These are phyloP conservation scores for Colletotrichum shisoi DNA, from an alignment of 2,329 filamentous ascomycete species.

Conservation along the genomic window DNA sequence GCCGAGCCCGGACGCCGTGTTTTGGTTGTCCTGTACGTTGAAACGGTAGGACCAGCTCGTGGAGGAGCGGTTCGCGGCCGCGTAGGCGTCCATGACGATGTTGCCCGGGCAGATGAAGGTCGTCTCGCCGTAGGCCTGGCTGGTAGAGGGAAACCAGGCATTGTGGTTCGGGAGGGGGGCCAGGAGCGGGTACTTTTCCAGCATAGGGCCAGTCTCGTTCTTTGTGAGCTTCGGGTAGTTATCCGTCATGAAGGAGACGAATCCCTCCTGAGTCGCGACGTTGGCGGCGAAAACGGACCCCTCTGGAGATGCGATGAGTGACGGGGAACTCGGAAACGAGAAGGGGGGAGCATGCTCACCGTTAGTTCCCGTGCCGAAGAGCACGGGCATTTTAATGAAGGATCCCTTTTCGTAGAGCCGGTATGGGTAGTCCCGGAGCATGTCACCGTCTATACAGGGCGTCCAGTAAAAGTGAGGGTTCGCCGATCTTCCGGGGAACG, in stretches of 20 bases:
- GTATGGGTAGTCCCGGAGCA: slow-evolving; percentile 55
- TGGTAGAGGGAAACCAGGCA: slow-evolving; percentile 55
- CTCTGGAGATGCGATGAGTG: slow-evolving; percentile 47
- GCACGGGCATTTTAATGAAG: slow-evolving; percentile 55
- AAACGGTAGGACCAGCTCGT: slow-evolving; percentile 59
- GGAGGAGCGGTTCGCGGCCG: slow-evolving; percentile 36
- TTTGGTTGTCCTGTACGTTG: slow-evolving; percentile 55
- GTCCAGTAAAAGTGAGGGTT: slow-evolving; percentile 60
- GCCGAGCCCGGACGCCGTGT: slow-evolving; percentile 52
- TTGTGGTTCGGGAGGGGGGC: slow-evolving; percentile 50
- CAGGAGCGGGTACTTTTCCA: slow-evolving; percentile 52
- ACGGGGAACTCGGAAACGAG: background rate
- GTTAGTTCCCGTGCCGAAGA: slow-evolving; percentile 56
- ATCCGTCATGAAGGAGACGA: slow-evolving; percentile 53
- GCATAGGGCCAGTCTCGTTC: slow-evolving; percentile 49
- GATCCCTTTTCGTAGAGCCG: slow-evolving; percentile 50
- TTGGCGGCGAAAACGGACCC: slow-evolving; percentile 57
- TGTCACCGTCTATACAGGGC: slow-evolving; percentile 58
- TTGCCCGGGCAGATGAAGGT: slow-evolving; percentile 57
- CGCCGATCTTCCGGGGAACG: slow-evolving; percentile 51
- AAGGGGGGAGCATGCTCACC: slow-evolving; percentile 44
- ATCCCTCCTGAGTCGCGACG: slow-evolving; percentile 47
- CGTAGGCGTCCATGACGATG: slow-evolving; percentile 51
- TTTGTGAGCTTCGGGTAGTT: slow-evolving; percentile 57
- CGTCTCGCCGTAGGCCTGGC: slow-evolving; percentile 55